Evolutionary conservation across 148 eudicot species (phyloP).

Genomic region (Silene latifolia): DNA sequence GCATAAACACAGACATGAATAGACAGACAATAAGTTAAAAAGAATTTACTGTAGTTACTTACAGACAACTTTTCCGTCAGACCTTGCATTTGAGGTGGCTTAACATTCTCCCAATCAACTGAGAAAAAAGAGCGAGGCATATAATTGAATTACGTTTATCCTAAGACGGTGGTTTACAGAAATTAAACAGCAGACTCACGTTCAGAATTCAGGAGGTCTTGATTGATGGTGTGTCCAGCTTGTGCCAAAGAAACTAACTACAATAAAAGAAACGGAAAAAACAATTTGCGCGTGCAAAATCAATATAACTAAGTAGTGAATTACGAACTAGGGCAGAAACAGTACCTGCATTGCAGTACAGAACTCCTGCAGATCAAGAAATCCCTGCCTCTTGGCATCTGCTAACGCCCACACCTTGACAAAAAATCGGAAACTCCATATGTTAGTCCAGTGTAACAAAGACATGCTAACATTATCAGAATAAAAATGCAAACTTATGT

Average conservation of each 20-base stretch:
- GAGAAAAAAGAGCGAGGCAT: conserved; percentile 10
- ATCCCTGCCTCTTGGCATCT: conserved; percentile 76
- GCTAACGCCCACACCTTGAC: conserved; percentile 81
- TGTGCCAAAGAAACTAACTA: conserved; percentile 79
- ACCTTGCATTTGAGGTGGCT: conserved; percentile 73
- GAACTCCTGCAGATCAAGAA: conserved; percentile 66
- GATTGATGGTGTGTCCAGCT: conserved; percentile 52
- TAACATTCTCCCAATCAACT: conserved; percentile 70
- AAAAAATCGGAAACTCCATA: background rate
- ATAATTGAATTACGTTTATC: background rate
- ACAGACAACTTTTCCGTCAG: conserved; percentile 54
- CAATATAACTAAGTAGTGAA: background rate
- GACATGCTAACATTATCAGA: no score
- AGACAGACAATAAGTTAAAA: background rate
- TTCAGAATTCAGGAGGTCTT: conserved; percentile 40
- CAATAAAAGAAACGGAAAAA: conserved; percentile 4
- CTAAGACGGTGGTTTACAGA: conserved; percentile 1
- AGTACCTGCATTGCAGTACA: conserved; percentile 86
- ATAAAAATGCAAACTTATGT: no score
- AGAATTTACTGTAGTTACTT: conserved; percentile 29
- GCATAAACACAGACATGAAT: background rate
- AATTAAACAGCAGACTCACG: conserved; percentile 19
- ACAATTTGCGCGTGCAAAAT: background rate
- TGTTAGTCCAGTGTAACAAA: background rate
- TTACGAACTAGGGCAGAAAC: no score